phyloP scores from a whole-genome alignment of 2,329 filamentous ascomycete genomes.

The Alternaria gaisen region DNA sequence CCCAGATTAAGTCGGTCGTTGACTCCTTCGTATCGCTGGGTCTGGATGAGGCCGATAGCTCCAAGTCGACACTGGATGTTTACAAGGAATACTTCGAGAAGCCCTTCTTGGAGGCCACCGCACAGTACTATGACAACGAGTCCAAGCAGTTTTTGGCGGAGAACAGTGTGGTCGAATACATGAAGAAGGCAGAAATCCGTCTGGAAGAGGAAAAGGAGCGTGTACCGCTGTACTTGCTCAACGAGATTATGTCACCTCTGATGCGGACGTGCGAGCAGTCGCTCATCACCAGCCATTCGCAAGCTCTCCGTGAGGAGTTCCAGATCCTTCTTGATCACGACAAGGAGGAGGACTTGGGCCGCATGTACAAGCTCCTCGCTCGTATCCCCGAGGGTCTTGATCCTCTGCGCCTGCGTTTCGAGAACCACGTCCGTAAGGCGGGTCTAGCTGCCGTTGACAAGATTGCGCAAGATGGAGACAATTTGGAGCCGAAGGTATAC shows the following conservation, averaged over 20 bases:
- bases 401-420: conserved; percentile 85
- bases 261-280: conserved; percentile 90
- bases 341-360: conserved; percentile 90
- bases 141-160: conserved; percentile 94
- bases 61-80: conserved; percentile 93
- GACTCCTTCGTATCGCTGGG: conserved; percentile 95
- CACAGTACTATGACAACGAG: conserved; percentile 86
- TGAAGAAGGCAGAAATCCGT: conserved; percentile 97
- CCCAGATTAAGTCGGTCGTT: conserved; percentile 95
- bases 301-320: conserved; percentile 91
- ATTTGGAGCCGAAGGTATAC: conserved; percentile 94
- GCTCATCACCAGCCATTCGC: conserved; percentile 87
- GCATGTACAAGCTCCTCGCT: conserved; percentile 93
- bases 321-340: conserved; percentile 93
- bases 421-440: conserved; percentile 90
- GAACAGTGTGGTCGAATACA: conserved; percentile 98
- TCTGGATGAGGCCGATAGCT: conserved; percentile 89
- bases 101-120: conserved; percentile 88
- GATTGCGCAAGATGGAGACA: conserved; percentile 86
- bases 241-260: conserved; percentile 83
- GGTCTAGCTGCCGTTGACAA: conserved; percentile 90
- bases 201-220: conserved; percentile 94
- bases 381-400: conserved; percentile 92
- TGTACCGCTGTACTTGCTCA: conserved; percentile 88
- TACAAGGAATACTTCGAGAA: conserved; percentile 92